Evolutionary conservation across 768 basidiomycete species (phyloP).

Genomic region (Russula sp.): DNA sequence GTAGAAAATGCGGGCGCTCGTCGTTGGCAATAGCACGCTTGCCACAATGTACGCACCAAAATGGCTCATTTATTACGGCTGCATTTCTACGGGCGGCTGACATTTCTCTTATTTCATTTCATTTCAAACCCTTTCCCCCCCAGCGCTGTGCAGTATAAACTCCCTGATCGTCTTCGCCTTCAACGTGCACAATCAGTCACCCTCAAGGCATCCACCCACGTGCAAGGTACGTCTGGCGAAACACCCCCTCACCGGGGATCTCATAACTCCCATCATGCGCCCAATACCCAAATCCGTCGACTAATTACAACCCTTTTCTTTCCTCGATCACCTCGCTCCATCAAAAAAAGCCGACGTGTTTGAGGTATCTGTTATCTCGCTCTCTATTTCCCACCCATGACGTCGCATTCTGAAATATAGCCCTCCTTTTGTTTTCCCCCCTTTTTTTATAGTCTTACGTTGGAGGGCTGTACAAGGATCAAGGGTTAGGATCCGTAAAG

Average conservation of each 20-base stretch:
- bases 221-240: slow-evolving; percentile 57
- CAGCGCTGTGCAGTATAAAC: slow-evolving; percentile 62
- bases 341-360: slow-evolving; percentile 63
- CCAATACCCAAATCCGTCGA: slow-evolving; percentile 2
- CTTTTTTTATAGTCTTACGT: slow-evolving; percentile 57
- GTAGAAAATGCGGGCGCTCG: slow-evolving; percentile 74
- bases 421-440: neutral
- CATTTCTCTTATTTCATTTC: no score
- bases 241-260: neutral
- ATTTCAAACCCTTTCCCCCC: no score
- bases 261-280: neutral
- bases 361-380: slow-evolving; percentile 48
- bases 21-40: slow-evolving; percentile 72
- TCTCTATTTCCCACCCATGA: neutral
- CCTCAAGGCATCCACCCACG: slow-evolving; percentile 60
- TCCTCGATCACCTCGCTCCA: slow-evolving; percentile 14
- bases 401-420: slow-evolving; percentile 1
- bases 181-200: slow-evolving; percentile 74
- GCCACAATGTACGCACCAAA: slow-evolving; percentile 57
- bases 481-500: slow-evolving; percentile 55
- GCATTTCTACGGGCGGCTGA: neutral
- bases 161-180: slow-evolving; percentile 58
- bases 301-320: neutral
- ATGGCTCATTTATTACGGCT: neutral
- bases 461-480: slow-evolving; percentile 72